phyloP scores from a whole-genome alignment of 1,139 yeast genomes.

The Taphrina pruni region DNA sequence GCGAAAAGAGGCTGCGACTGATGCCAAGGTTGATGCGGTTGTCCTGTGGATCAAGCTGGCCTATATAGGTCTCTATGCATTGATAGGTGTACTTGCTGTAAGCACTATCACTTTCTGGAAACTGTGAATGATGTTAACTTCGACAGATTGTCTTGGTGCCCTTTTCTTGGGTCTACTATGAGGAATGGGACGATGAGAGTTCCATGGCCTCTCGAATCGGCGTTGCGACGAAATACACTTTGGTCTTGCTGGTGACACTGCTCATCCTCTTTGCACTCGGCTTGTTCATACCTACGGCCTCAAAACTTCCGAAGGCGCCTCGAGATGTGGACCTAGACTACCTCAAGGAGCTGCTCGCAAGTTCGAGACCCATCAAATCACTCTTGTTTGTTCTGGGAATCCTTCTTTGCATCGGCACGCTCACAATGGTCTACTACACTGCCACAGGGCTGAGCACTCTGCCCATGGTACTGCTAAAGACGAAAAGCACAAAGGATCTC shows the following conservation, averaged over 20 bases:
- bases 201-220: conserved; percentile 44
- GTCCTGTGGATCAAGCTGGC: conserved; percentile 24
- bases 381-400: conserved; percentile 46
- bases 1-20: conserved; percentile 31
- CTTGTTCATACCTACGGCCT: conserved; percentile 44
- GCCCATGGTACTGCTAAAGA: conserved; percentile 44
- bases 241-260: conserved; percentile 42
- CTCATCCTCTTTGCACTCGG: conserved; percentile 44
- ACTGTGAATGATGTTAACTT: background rate
- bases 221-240: conserved; percentile 45
- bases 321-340: conserved; percentile 21
- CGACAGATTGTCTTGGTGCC: conserved; percentile 24
- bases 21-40: conserved; percentile 18
- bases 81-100: background rate
- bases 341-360: conserved; percentile 19
- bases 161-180: conserved; percentile 41
- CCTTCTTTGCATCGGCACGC: conserved; percentile 46
- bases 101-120: background rate
- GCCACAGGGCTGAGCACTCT: conserved; percentile 45
- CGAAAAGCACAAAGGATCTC: conserved; percentile 42
- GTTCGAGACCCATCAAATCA: conserved; percentile 26
- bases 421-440: conserved; percentile 44
- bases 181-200: conserved; percentile 46
- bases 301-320: conserved; percentile 11
- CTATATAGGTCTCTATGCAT: conserved; percentile 14